Evolutionary conservation across 2,329 filamentous ascomycete species (phyloP), one percentile per base, ranked within the genome.

Genomic region (Exophiala mesophila): DNA sequence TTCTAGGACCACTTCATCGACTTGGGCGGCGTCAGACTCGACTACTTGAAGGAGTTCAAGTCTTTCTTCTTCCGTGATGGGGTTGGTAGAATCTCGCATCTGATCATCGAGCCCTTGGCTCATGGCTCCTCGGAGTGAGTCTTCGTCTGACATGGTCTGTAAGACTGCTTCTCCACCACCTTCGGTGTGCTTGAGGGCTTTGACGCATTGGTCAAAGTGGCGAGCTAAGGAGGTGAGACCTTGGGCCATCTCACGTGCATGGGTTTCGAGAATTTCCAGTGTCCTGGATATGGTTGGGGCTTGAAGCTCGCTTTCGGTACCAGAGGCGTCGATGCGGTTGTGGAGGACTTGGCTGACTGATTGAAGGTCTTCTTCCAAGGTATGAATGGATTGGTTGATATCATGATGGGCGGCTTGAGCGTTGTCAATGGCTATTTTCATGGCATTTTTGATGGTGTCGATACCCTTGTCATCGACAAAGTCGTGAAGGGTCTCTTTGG

Each of bases 201-300:
- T 90, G 10, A 94, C 86, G 62, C 90, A 96, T 52, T 94, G 78
- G 62, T 97, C 90, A 60, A 95, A 96, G 65, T 97, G 90, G 18
- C 77, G 78, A 5, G 88, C 88, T 3, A 97, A 70, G 1, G 84
- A 88, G 43, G 87, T 78, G 2, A 97, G 76, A 4, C 88, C 74
- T 44, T 82, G 74, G 4, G 89, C 90, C 80, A 94, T 90, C 55
- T 82, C 80, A 49, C 85, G 81, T 0, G 89, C 89, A 54, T 90
- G 81, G 10, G 72, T 72, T 51, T 89, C 80, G 24, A 94, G 73
- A 2, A 72, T 70, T 20, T 73, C 67, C n/a, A 86, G 68, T 30
- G 80, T 68, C 3, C 72, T 65, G 2, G 74, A 66, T 32, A 81
- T 70, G 4, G 59, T 56, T 1, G 71, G 65, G 15, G 61, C 55